These are phyloP conservation scores for Ramularia endophylla DNA, from an alignment of 2,329 filamentous ascomycete genomes.

Conservation along the genomic window DNA sequence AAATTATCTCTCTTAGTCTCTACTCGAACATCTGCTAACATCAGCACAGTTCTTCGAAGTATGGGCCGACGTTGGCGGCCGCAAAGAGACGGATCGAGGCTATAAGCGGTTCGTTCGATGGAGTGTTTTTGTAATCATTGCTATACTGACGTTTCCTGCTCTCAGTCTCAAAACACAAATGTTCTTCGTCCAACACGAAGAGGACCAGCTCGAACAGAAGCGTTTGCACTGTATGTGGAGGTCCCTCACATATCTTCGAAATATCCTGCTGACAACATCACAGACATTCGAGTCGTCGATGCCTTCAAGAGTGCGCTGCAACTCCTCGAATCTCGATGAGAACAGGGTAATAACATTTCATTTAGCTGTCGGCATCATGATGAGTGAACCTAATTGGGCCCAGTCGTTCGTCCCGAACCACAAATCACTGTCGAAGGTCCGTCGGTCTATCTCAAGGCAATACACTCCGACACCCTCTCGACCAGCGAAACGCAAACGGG, in stretches of 20 bases:
- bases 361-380: conserved; percentile 16
- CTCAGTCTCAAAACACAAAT: conserved; percentile 70
- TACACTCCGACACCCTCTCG: too few species aligned
- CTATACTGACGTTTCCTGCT: conserved; percentile 1
- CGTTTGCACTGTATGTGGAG: conserved; percentile 70
- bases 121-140: not conserved
- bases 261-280: conserved; percentile 16
- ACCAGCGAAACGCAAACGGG: too few species aligned
- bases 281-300: conserved; percentile 42
- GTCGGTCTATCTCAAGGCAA: too few species aligned
- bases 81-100: conserved; percentile 69
- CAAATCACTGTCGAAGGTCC: too few species aligned
- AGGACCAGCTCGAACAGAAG: conserved; percentile 64
- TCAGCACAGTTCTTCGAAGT: conserved; percentile 63
- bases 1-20: conserved; percentile 12
- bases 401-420: too few species aligned
- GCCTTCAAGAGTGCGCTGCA: conserved; percentile 46
- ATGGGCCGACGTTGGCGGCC: conserved; percentile 69
- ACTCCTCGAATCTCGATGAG: conserved; percentile 32
- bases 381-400: conserved; percentile 12
- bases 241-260: not conserved
- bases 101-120: conserved; percentile 58
- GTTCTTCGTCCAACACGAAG: conserved; percentile 67
- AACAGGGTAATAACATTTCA: conserved; percentile 16
- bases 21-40: conserved; percentile 7